Conservation (phyloP, 352 stramenopile genomes). For the Phytophthora pluvialis region DNA sequence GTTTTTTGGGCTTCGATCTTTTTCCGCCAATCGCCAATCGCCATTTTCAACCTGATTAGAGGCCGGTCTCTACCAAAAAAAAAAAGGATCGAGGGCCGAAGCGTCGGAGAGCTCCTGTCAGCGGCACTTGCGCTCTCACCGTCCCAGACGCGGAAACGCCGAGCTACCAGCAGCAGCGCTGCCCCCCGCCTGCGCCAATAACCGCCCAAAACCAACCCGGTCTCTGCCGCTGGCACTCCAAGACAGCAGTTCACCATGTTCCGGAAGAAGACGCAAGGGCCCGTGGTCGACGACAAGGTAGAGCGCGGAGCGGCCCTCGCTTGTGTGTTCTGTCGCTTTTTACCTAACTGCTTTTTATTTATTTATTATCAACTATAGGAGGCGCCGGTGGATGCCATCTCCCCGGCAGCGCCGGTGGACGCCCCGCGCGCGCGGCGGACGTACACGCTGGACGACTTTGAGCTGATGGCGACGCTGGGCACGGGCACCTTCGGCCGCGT, state of each 20-base stretch:
- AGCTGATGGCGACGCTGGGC: slow-evolving; percentile 77
- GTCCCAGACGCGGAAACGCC: slow-evolving; percentile 10
- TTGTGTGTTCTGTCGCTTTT: no score
- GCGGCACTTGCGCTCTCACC: slow-evolving; percentile 30
- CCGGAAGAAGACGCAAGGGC: slow-evolving; percentile 42
- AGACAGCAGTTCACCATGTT: slow-evolving; percentile 37
- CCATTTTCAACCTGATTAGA: slow-evolving; percentile 10
- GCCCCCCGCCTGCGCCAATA: slow-evolving; percentile 11
- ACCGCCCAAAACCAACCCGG: slow-evolving; percentile 16
- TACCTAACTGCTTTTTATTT: no score
- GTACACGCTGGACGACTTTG: slow-evolving; percentile 77
- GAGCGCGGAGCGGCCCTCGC: no score
- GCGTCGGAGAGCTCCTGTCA: slow-evolving; percentile 32
- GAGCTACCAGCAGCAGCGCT: no score
- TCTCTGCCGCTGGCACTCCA: neutral
- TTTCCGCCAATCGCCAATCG: neutral
- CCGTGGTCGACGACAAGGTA: slow-evolving; percentile 36
- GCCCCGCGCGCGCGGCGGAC: slow-evolving; percentile 31
- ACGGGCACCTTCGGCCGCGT: slow-evolving; percentile 92
- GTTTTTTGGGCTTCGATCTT: neutral
- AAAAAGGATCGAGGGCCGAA: slow-evolving; percentile 30
- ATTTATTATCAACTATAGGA: slow-evolving; percentile 12
- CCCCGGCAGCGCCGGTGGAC: slow-evolving; percentile 50
- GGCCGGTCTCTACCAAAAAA: neutral
- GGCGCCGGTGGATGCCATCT: slow-evolving; percentile 57